A percentile compares a stretch with the other conserved stretches of the same genome.
Evolutionary conservation across 352 stramenopile species (phyloP).

Genomic region (Globisporangium takayamanum): DNA sequence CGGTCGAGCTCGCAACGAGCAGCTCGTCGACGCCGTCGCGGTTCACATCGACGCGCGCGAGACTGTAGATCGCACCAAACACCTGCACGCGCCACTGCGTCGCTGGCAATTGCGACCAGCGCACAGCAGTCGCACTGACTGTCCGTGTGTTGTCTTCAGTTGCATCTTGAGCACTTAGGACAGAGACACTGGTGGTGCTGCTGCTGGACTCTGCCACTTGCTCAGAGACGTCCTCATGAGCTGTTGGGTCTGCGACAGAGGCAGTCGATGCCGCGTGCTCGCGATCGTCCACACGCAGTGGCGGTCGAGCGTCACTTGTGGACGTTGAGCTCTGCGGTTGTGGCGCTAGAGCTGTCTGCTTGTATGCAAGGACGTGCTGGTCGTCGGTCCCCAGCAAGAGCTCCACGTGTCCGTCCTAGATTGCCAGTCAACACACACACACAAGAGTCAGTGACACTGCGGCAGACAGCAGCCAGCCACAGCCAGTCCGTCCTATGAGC

Average conservation of each 20-base stretch:
- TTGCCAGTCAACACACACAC: neutral
- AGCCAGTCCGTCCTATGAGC: neutral
- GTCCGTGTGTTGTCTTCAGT: neutral
- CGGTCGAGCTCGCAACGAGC: slow-evolving; percentile 54
- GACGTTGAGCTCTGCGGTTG: neutral
- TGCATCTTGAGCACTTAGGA: neutral
- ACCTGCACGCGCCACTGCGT: slow-evolving; percentile 40
- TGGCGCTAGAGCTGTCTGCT: slow-evolving; percentile 11
- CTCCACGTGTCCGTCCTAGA: slow-evolving; percentile 51
- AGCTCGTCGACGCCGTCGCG: slow-evolving; percentile 55
- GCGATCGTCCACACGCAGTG: neutral
- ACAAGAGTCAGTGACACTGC: neutral
- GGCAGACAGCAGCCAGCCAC: neutral
- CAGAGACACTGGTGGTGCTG: neutral
- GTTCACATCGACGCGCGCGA: slow-evolving; percentile 64
- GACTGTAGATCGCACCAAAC: slow-evolving; percentile 67
- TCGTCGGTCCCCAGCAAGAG: slow-evolving; percentile 59
- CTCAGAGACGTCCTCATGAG: too few relatives aligned
- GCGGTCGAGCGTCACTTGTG: neutral
- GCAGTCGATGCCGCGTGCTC: neutral
- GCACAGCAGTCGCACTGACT: neutral
- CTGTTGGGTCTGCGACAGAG: too few relatives aligned
- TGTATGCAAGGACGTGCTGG: slow-evolving; percentile 53
- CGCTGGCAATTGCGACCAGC: slow-evolving; percentile 27
- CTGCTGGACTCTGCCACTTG: too few relatives aligned